Base-by-base conservation (phyloP, 768 basidiomycete species). In the Coprinopsis marcescibilis region DNA sequence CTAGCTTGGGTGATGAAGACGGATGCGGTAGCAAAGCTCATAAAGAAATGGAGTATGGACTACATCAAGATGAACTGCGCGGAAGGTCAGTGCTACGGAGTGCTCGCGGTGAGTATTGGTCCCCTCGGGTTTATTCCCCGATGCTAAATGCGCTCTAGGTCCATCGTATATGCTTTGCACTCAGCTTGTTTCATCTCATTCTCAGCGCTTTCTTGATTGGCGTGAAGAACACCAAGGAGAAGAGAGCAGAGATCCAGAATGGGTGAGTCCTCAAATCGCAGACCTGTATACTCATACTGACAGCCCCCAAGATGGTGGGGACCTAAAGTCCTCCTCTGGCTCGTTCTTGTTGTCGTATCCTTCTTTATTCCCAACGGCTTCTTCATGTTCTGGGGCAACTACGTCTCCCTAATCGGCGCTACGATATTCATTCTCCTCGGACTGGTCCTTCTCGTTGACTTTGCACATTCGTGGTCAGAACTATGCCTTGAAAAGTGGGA, bases 351-450 rank as follows among this genome's bases (percentile, higher is more conserved):
- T 38, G 75, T 75, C 52, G 65, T 86, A 19, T 85, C 89, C 1
- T 99, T 98, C 75, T 84, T 94, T 65, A 95, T 98, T 58, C 96
- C 95, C 0, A 97, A 97, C 63, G 86, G 79, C 38, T 93, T 94
- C 78, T 98, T 98, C 71, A 93, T 98, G 69, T 89, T 96, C 64
- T 98, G 92, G 87, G 94, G 93, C 26, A 92, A 94, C 55, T 95
- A 96, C 58, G 67, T 91, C 51, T 78, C 94, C 19, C 77, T 96
- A 34, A 81, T 97, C 46, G 96, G 96, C 29, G 90, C 95, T 0
- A 90, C 87, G 4, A 62, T 93, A 50, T 99, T 99, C 71, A 97
- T 99, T 61, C 82, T 98, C 26, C 85, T 99, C 53, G 96, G 96
- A 38, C 83, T 99, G 23, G 90, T 99, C 48, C 84, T 99, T 35